Conservation (phyloP, 2,329 filamentous ascomycete genomes). For the Venturia pyrina region DNA sequence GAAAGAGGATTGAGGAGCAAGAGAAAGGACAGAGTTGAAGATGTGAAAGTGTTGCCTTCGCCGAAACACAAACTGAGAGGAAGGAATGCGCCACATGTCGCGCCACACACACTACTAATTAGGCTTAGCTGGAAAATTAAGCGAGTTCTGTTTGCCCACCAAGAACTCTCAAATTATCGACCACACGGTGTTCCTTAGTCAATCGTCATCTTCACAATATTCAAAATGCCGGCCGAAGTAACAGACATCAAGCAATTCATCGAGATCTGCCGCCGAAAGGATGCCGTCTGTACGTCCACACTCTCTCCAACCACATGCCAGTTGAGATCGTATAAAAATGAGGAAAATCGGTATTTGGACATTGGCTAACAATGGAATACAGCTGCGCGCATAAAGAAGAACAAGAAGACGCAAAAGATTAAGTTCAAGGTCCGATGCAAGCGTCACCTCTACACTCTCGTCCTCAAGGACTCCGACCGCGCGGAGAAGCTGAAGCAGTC, state of each 20-base stretch:
- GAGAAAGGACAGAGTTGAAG: not conserved
- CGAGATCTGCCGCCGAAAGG: constrained; percentile 99
- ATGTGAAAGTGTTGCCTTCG: not conserved
- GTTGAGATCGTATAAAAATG: not conserved
- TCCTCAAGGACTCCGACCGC: constrained; percentile 98
- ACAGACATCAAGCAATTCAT: constrained; percentile 99
- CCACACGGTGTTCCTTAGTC: too few relatives aligned
- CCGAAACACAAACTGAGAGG: not conserved
- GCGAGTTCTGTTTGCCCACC: not conserved
- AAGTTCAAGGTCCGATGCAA: constrained; percentile 99
- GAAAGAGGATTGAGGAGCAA: not conserved
- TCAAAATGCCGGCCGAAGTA: constrained; percentile 97
- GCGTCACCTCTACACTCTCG: constrained; percentile 92
- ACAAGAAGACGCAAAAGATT: constrained; percentile 79
- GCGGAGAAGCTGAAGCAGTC: constrained; percentile 99
- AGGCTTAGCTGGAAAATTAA: not conserved
- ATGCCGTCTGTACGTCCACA: constrained; percentile 84
- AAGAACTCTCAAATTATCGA: not conserved
- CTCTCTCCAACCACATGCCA: not conserved
- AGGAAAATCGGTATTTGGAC: constrained; percentile 1
- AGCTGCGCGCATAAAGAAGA: constrained; percentile 65
- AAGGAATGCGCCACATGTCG: not conserved
- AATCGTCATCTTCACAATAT: constrained; percentile 21
- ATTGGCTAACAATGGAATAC: constrained; percentile 13
- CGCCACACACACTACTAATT: not conserved